Evolutionary conservation across 805 yeast species (phyloP).

Genomic region (Wickerhamiella kurtzmanii): DNA sequence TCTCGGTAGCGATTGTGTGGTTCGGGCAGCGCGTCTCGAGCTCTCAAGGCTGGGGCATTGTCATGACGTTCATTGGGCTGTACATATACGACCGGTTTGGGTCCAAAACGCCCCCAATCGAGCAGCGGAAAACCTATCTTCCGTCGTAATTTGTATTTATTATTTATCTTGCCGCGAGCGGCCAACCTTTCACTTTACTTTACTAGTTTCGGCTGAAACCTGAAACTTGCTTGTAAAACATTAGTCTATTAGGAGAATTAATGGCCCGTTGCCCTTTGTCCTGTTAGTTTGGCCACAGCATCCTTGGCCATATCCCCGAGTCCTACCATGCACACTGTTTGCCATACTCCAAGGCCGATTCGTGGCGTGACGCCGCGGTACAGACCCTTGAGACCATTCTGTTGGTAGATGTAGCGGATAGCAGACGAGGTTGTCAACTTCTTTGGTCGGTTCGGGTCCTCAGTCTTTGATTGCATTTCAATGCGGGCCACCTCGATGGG

Average conservation of each 20-base stretch:
- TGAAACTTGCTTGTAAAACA: too few species aligned
- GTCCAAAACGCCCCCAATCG: constrained; percentile 9
- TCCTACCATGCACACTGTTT: constrained; percentile 96
- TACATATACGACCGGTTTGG: constrained; percentile 32
- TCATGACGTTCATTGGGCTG: constrained; percentile 29
- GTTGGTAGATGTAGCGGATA: constrained; percentile 64
- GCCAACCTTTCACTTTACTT: neutral
- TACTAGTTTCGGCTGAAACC: too few species aligned
- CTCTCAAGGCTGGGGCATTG: constrained; percentile 31
- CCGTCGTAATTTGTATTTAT: neutral
- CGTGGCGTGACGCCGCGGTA: constrained; percentile 96
- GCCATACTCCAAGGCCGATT: constrained; percentile 95
- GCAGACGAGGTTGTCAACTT: constrained; percentile 69
- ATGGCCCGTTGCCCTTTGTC: constrained; percentile 37
- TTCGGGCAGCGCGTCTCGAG: constrained; percentile 33
- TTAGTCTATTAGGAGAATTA: too few species aligned
- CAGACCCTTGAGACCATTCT: constrained; percentile 78
- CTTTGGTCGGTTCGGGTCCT: constrained; percentile 90
- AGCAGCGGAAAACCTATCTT: neutral
- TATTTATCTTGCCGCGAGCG: neutral
- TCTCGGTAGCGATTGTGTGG: constrained; percentile 60
- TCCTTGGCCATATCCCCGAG: constrained; percentile 88
- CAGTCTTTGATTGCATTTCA: constrained; percentile 94
- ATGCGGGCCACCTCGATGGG: constrained; percentile 96
- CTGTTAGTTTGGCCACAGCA: constrained; percentile 47